Evolutionary conservation across 2,329 filamentous ascomycete species (phyloP), one percentile per base, ranked within the genome.

Genomic region (Alternaria sp.): DNA sequence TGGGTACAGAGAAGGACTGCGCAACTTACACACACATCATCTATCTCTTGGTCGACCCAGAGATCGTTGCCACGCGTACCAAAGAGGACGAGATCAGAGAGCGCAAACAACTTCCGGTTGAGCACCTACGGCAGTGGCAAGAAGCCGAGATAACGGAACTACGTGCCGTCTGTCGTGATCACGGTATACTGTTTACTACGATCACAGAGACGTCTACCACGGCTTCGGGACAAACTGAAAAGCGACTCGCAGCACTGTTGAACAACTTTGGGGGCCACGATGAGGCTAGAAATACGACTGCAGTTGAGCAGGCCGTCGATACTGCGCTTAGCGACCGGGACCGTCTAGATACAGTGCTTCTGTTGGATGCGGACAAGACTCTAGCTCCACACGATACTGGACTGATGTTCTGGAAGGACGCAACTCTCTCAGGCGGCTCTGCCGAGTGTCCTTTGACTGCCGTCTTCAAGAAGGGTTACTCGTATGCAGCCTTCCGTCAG

Each of bases 331-430:
- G 30, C 12, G 11, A 13, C 9, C 19, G 4, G 4, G 28, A 13
- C 12, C 7, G 32, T 8, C 28, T 49, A 9, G 68, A 85, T 47
- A 86, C 81, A 0, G 74, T 87, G 49, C 54, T 90, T 15, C 83
- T 89, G 0, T 50, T 91, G 3, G 88, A 91, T 64, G 88, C 77
- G 0, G 88, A 90, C 72, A 85, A 77, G 65, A 90, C 87, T 0
- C 73, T 91, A 57, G 75, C 82, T 6, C 59, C 82, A 1, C 66
- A 82, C 12, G 88, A 90, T 63, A 84, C 83, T 5, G 84, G 85
- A 0, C 57, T 40, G 0, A 43, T 86, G 57, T 88, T 88, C 73
- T 89, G 85, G 86, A 21, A 65, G 80, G 30, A 64, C 79, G 11
- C 13, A 11, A n/a, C 50, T 2, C 9, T 46, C 6, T 6, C 21